Base-by-base conservation (phyloP, 2,329 filamentous ascomycete species). In the Cryphonectria radicalis region DNA sequence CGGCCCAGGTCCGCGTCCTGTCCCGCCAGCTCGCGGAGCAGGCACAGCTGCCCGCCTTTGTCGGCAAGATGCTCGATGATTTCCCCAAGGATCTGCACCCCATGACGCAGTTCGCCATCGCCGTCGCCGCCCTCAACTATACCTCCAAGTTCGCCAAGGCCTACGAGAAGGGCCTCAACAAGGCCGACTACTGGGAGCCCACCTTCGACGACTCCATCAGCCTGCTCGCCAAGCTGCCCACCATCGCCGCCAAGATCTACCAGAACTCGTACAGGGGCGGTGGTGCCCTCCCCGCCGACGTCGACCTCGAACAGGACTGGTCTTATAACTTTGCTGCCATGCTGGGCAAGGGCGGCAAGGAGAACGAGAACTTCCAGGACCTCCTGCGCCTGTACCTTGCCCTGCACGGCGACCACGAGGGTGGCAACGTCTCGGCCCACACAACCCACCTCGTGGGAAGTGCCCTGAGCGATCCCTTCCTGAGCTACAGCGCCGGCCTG, bases 141-240 rank as follows among this genome's bases (percentile, higher is more conserved):
- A 94, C 94, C 76, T 97, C 94, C 77, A 90, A 92, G 79, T 99
- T 99, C 77, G 96, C 95, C 74, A 95, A 94, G 83, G 92, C 92
- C 28, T 99, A 99, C 82, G 95, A 95, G 82, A 84, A 92, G 76
- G 96, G 96, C 50, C 84, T 98, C 75, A 93, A 91, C 88, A 99
- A 98, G 87, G 93, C 94, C 68, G 94, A 98, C 77, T 98, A 98
- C 89, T 99, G 96, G 96, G 96, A 98, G 85, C 94, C 95, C 19
- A 97, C 94, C 62, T 98, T 97, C 79, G 95, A 98, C 80, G 96
- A 99, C 85, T 91, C 89, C 81, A 97, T 99, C 81, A 93, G 92
- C 64, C 88, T 99, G 74, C 89, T 99, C 70, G 96, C 95, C 74
- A 99, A 99, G 87, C 91, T 99, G 68, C 96, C 96, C 74, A 97